These are phyloP conservation scores for Aspergillus ochraceoroseus DNA, from an alignment of 2,329 filamentous ascomycete genomes.

Conservation along the genomic window DNA sequence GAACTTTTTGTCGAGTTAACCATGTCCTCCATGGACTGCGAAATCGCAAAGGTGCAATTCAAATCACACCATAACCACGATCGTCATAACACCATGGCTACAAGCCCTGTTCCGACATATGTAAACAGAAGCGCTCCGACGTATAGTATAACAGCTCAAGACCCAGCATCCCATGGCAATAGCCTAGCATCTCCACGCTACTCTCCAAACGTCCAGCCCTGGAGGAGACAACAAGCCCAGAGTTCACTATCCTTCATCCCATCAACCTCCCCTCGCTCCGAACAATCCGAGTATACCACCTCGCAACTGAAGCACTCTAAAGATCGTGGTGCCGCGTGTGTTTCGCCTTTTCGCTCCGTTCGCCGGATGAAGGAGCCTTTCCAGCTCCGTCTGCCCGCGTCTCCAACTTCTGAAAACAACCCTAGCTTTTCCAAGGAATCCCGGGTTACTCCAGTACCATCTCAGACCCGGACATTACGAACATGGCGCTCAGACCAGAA, in stretches of 20 bases:
- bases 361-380: constrained; percentile 40
- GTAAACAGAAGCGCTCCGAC: constrained; percentile 17
- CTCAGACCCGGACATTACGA: constrained; percentile 27
- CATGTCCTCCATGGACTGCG: constrained; percentile 33
- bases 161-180: constrained; percentile 12
- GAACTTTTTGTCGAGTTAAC: constrained; percentile 14
- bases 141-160: constrained; percentile 18
- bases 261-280: constrained; percentile 29
- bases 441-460: constrained; percentile 18
- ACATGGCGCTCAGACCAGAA: constrained; percentile 39
- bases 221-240: constrained; percentile 32
- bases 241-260: constrained; percentile 36
- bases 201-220: constrained; percentile 25
- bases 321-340: constrained; percentile 26
- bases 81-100: constrained; percentile 20
- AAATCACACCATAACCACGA: constrained; percentile 17
- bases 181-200: constrained; percentile 21
- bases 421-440: constrained; percentile 21
- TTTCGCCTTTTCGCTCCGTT: constrained; percentile 40
- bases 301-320: constrained; percentile 24
- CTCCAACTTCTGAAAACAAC: constrained; percentile 31
- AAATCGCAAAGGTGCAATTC: constrained; percentile 22
- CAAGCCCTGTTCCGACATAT: constrained; percentile 18
- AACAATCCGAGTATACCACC: constrained; percentile 29
- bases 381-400: constrained; percentile 34